phyloP scores from a whole-genome alignment of 2,329 filamentous ascomycete genomes.

The Berkeleyomyces basicola region DNA sequence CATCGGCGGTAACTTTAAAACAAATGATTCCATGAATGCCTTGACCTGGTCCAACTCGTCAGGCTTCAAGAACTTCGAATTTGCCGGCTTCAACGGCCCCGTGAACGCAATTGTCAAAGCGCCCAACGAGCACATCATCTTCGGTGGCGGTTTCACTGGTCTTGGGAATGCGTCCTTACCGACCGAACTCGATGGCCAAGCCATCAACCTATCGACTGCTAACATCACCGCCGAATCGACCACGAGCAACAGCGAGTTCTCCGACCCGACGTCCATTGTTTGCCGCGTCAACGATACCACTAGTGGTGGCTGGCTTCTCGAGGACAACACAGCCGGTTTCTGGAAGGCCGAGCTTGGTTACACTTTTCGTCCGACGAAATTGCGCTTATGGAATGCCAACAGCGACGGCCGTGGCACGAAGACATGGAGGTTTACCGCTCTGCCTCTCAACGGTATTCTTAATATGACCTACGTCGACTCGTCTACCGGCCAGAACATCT shows the following conservation, averaged over 20 bases:
- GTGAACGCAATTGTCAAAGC: constrained; percentile 73
- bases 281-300: constrained; percentile 53
- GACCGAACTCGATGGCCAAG: constrained; percentile 52
- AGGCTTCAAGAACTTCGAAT: constrained; percentile 67
- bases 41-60: constrained; percentile 57
- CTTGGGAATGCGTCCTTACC: constrained; percentile 59
- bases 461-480: constrained; percentile 85
- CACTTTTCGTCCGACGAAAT: constrained; percentile 69
- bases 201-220: constrained; percentile 70
- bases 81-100: constrained; percentile 86
- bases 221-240: constrained; percentile 52
- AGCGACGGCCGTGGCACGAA: constrained; percentile 72
- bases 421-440: constrained; percentile 70
- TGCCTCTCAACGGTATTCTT: constrained; percentile 84
- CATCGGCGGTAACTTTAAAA: constrained; percentile 73
- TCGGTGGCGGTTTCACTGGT: constrained; percentile 79
- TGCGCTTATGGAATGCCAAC: constrained; percentile 78
- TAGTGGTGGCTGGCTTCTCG: constrained; percentile 64
- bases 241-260: constrained; percentile 45
- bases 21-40: constrained; percentile 72
- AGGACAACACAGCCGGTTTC: constrained; percentile 57
- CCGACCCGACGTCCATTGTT: constrained; percentile 62
- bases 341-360: constrained; percentile 77
- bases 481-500: constrained; percentile 44
- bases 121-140: constrained; percentile 70